Evolutionary conservation across 495 filamentous ascomycete genomes (phyloP).

Genomic region (Neurospora sp.): DNA sequence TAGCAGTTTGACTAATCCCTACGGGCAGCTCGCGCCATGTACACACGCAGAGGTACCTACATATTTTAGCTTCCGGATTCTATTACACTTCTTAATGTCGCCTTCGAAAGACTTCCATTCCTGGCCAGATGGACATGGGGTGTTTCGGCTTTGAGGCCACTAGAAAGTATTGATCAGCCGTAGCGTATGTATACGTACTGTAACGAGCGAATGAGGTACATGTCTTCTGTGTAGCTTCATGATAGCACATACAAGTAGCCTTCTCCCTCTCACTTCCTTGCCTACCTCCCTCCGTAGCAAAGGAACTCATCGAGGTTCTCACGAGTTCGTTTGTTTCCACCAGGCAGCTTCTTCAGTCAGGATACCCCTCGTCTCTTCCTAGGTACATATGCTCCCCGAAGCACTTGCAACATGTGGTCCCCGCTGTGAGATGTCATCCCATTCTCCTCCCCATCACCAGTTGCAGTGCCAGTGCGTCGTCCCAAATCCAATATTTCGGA

Average conservation of each 20-base stretch:
- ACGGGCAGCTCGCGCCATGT: not conserved
- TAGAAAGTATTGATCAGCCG: not conserved
- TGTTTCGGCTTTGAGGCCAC: not conserved
- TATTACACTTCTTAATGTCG: not conserved
- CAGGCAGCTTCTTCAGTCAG: not conserved
- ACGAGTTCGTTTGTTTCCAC: not conserved
- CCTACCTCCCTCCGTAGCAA: not conserved
- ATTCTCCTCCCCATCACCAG: not conserved
- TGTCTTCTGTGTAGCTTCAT: not conserved
- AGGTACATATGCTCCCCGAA: not conserved
- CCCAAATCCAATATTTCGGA: not conserved
- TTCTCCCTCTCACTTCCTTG: not conserved
- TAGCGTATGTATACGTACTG: not conserved
- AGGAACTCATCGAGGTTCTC: not conserved
- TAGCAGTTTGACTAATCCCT: not conserved
- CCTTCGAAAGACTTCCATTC: not conserved
- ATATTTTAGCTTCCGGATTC: not conserved
- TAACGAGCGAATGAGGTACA: not conserved
- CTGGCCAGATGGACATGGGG: not conserved
- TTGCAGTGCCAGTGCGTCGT: not conserved
- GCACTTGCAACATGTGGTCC: not conserved
- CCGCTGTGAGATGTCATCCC: not conserved
- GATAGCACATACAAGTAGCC: not conserved
- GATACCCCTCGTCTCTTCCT: not conserved
- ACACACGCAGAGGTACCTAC: not conserved